Evolutionary conservation across 768 basidiomycete species (phyloP), one percentile per base, ranked within the genome.

Genomic region (Russula vinacea): DNA sequence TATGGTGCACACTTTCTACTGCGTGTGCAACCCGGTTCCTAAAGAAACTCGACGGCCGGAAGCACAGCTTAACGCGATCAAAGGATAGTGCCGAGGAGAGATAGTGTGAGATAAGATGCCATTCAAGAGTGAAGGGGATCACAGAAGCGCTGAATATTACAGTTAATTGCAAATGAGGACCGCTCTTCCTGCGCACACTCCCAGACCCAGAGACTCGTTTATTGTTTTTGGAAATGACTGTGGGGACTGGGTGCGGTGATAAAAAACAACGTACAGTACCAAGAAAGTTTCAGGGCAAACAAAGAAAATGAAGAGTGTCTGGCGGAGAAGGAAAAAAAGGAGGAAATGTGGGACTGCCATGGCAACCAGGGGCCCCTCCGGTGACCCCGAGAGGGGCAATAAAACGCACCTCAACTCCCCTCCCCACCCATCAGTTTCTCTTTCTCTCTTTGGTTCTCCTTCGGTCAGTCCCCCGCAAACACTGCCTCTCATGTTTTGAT

Each of bases 291-390:
- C 44, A 44, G 9, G 9, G 44, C 10, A 35, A 35, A n/a, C 9
- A 44, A 44, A 35, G 35, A 35, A 10, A 35, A n/a, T 7, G 8
- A 44, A 1, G 17, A 14, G 24, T 17, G 16, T 22, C 14, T 14
- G 32, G 9, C 19, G 17, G 8, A 33, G 26, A 47, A 47, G 11
- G 3, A 33, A 22, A 35, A 13, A 19, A 50, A 5, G 29, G 35
- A 9, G 47, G 19, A 0, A 10, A 29, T 29, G 29, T 29, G 29
- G 29, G 29, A 29, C 29, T n/a, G 59, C 14, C 50, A 60, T 52
- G n/a, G 39, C 50, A 42, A 52, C 59, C 49, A 32, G 37, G 37
- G 49, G 37, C 58, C 11, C 26, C 5, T 19, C 60, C 60, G 60
- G 44, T 53, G 40, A 54, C 52, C 19, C 60, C 60, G 60, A 61